Conservation (phyloP, 352 stramenopile genomes). For the Phytophthora fragariae region DNA sequence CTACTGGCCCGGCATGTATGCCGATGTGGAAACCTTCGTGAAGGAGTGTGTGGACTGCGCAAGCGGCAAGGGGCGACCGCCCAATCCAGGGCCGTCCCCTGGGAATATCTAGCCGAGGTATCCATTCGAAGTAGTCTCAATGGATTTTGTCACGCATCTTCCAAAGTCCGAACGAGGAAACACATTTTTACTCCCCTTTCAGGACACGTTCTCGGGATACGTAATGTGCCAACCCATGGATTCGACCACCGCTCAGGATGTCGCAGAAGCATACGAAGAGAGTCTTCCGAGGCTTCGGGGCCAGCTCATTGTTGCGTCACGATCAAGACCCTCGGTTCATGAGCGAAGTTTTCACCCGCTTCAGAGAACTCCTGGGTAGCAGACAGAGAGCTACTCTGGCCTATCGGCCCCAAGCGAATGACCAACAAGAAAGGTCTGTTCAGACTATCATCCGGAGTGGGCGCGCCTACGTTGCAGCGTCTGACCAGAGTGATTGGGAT, state of each 20-base stretch:
- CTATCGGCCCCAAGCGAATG: slow-evolving; percentile 44
- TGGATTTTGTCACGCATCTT: not conserved
- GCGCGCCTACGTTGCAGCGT: slow-evolving; percentile 21
- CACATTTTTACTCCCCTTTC: slow-evolving; percentile 8
- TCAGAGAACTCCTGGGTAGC: slow-evolving; percentile 29
- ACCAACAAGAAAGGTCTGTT: slow-evolving; percentile 38
- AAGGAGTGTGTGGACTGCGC: too few relatives aligned
- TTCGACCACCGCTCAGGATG: slow-evolving; percentile 9
- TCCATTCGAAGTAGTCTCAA: too few relatives aligned
- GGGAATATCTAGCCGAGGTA: too few relatives aligned
- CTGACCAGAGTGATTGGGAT: slow-evolving; percentile 43
- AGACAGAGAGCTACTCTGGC: slow-evolving; percentile 35
- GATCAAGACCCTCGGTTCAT: slow-evolving; percentile 43
- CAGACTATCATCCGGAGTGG: slow-evolving; percentile 38
- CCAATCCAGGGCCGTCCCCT: too few relatives aligned
- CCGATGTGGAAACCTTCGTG: too few relatives aligned
- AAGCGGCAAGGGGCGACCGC: too few relatives aligned
- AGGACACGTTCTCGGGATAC: slow-evolving; percentile 1
- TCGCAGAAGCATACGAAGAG: slow-evolving; percentile 35
- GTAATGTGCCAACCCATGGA: slow-evolving; percentile 36
- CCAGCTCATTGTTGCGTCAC: slow-evolving; percentile 23
- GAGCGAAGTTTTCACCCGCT: slow-evolving; percentile 30
- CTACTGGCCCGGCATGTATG: too few relatives aligned
- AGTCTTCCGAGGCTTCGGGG: slow-evolving; percentile 35
- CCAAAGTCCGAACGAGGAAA: slow-evolving; percentile 1